Percentiles rank a stretch among this genome's conserved stretches.
phyloP scores from a whole-genome alignment of 2,329 filamentous ascomycete species.

The Hortaea sp. region DNA sequence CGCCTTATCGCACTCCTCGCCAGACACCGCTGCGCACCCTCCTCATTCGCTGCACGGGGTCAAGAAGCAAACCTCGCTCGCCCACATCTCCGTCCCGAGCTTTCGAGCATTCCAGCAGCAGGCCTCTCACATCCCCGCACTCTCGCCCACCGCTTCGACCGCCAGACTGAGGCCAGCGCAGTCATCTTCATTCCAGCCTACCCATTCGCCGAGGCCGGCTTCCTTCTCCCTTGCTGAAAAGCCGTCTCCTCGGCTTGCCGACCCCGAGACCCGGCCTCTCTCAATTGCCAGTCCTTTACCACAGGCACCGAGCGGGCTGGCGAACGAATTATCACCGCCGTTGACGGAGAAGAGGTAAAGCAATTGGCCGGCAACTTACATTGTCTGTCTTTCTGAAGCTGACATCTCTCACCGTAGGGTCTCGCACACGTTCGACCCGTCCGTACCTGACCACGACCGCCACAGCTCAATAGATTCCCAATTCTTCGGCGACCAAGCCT shows the following conservation, averaged over 20 bases:
- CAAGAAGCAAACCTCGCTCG: slow-evolving; percentile 22
- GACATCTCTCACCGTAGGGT: neutral
- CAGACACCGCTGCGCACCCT: neutral
- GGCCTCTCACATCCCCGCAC: slow-evolving; percentile 30
- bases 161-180: neutral
- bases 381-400: too few species aligned
- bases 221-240: slow-evolving; percentile 33
- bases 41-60: slow-evolving; percentile 2
- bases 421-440: neutral
- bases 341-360: slow-evolving; percentile 16
- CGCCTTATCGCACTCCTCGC: neutral
- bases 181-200: slow-evolving; percentile 36
- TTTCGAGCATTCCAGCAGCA: slow-evolving; percentile 35
- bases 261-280: slow-evolving; percentile 17
- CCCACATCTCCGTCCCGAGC: slow-evolving; percentile 32
- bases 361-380: too few species aligned
- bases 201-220: slow-evolving; percentile 35
- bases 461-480: slow-evolving; percentile 19
- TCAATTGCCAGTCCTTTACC: slow-evolving; percentile 25
- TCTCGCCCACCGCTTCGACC: slow-evolving; percentile 19
- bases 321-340: slow-evolving; percentile 23
- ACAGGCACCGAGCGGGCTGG: slow-evolving; percentile 17
- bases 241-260: slow-evolving; percentile 29
- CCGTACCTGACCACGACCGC: slow-evolving; percentile 10
- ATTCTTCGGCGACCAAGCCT: slow-evolving; percentile 9